Percentiles rank a stretch among this genome's conserved stretches.
Evolutionary conservation across 2,329 filamentous ascomycete species (phyloP).

Genomic region (Fusarium pseudoanthophilum): DNA sequence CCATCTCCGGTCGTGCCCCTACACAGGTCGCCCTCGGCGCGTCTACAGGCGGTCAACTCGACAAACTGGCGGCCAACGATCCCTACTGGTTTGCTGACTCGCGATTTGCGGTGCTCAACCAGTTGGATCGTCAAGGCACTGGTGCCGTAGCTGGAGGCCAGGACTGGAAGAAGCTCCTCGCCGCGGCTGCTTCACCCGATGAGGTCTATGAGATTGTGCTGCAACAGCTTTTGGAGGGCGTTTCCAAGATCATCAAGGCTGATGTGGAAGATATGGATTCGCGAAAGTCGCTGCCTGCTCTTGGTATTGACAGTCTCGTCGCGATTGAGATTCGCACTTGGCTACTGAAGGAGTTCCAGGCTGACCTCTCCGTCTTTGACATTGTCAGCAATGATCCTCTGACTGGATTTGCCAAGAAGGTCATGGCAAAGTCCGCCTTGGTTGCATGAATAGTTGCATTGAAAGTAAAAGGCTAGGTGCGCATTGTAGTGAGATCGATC

Average conservation of each 20-base stretch:
- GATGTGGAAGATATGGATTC: background rate
- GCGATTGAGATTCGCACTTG: background rate
- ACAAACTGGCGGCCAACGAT: background rate
- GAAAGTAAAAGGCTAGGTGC: rapidly evolving
- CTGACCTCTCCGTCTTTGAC: background rate
- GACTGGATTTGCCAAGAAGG: background rate
- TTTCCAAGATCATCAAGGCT: background rate
- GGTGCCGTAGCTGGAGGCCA: background rate
- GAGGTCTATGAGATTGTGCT: background rate
- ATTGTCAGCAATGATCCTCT: background rate
- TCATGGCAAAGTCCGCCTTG: background rate
- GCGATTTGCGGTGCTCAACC: background rate
- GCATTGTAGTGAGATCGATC: rapidly evolving
- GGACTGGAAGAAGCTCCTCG: background rate
- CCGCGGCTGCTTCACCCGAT: background rate
- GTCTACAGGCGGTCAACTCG: background rate
- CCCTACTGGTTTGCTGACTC: background rate
- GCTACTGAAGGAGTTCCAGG: background rate
- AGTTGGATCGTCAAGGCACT: background rate
- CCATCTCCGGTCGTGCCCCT: background rate
- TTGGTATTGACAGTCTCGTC: background rate
- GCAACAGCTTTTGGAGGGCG: background rate
- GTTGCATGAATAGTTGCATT: rapidly evolving
- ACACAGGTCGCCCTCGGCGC: background rate
- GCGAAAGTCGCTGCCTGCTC: background rate